phyloP scores from a whole-genome alignment of 1,139 yeast species.

The Pichia sp. region DNA sequence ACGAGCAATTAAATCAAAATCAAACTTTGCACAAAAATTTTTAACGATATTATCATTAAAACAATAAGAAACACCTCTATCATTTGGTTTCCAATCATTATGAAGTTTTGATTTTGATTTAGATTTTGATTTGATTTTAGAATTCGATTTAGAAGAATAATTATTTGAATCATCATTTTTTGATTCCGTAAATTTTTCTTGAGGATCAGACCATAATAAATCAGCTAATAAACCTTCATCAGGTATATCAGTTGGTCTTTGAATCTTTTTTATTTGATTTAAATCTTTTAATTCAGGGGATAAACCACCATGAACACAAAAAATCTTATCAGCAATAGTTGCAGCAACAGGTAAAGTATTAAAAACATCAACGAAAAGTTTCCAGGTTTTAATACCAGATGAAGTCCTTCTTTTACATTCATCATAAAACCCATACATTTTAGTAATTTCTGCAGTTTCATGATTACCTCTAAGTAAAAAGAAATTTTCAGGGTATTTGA shows the following conservation, averaged over 20 bases:
- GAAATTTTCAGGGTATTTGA: constrained; percentile 77
- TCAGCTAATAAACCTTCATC: constrained; percentile 78
- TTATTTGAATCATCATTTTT: neutral
- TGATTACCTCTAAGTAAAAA: constrained; percentile 82
- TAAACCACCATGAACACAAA: constrained; percentile 86
- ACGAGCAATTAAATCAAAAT: constrained; percentile 73
- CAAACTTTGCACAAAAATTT: constrained; percentile 60
- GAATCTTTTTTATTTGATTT: constrained; percentile 62
- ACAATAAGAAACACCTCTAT: constrained; percentile 80
- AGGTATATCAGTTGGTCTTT: constrained; percentile 83
- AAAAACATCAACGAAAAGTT: constrained; percentile 71
- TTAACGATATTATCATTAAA: constrained; percentile 72
- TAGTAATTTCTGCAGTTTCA: constrained; percentile 77
- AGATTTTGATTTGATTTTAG: constrained; percentile 1
- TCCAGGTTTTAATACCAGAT: constrained; percentile 60
- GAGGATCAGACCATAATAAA: constrained; percentile 83
- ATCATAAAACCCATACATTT: constrained; percentile 82
- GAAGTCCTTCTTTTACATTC: constrained; percentile 72
- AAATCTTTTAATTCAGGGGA: constrained; percentile 67
- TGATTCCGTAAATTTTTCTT: constrained; percentile 4
- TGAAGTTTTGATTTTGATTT: constrained; percentile 2
- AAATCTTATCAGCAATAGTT: constrained; percentile 74
- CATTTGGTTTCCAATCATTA: constrained; percentile 70
- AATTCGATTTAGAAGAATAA: neutral
- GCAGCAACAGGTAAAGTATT: constrained; percentile 86